Conservation (phyloP, 2,329 filamentous ascomycete genomes). For the Fusarium sulawesiense region DNA sequence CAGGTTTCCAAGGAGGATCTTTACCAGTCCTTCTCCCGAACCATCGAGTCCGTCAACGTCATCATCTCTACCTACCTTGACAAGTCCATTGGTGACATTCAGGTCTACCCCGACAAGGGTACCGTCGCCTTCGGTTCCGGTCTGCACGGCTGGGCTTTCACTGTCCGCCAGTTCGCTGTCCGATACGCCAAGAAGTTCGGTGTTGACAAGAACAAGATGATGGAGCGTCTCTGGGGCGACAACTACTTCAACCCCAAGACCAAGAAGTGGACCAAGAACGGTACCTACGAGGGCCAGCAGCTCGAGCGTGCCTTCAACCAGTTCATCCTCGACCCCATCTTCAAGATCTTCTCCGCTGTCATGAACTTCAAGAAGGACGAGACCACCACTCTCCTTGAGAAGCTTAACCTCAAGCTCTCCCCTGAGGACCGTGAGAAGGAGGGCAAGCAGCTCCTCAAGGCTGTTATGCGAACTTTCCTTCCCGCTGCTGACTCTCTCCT, state of each 20-base stretch:
- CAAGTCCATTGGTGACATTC: constrained; percentile 95
- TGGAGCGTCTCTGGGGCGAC: constrained; percentile 99
- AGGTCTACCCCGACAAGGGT: constrained; percentile 97
- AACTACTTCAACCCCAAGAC: constrained; percentile 99
- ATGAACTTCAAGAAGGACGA: constrained; percentile 99
- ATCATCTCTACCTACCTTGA: constrained; percentile 99
- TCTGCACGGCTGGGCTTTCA: constrained; percentile 99
- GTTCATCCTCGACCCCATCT: constrained; percentile 99
- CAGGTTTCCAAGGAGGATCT: constrained; percentile 99
- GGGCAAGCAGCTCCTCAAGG: constrained; percentile 98
- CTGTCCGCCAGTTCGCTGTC: constrained; percentile 94
- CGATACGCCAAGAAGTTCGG: constrained; percentile 99
- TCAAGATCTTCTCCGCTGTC: constrained; percentile 96
- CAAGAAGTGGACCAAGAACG: constrained; percentile 99
- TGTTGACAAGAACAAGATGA: constrained; percentile 99
- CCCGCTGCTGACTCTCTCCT: constrained; percentile 97
- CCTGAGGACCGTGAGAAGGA: constrained; percentile 90
- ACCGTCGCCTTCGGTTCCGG: constrained; percentile 99
- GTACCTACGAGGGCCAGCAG: constrained; percentile 83
- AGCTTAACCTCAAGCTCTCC: constrained; percentile 94
- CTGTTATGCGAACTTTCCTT: constrained; percentile 98
- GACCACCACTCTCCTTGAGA: constrained; percentile 82
- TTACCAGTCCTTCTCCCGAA: constrained; percentile 99
- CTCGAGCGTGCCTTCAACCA: constrained; percentile 99
- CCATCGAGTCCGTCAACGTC: constrained; percentile 99